Conservation (phyloP, 1,139 yeast genomes). For the Protomyces macrosporus region DNA sequence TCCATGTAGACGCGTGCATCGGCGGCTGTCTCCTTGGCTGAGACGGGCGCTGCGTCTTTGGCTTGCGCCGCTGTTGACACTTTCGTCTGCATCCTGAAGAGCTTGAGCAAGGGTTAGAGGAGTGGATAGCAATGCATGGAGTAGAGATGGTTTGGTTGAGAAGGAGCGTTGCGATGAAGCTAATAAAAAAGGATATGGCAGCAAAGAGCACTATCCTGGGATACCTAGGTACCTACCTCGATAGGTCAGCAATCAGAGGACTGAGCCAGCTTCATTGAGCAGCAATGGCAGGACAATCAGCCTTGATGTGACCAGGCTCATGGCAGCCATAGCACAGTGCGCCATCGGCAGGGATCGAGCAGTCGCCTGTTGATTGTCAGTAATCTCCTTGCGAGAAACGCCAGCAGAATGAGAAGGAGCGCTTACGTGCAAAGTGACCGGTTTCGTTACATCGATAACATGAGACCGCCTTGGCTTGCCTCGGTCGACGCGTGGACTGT, state of each 20-base stretch:
- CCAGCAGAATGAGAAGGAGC: conserved; percentile 43
- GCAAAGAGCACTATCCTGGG: no score
- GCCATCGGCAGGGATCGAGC: conserved; percentile 37
- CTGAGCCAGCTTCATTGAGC: background rate
- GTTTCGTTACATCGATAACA: conserved; percentile 44
- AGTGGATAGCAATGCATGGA: no score
- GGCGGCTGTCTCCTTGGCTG: conserved; percentile 57
- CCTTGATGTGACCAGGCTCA: conserved; percentile 63
- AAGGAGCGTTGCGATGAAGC: no score
- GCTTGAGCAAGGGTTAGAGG: no score
- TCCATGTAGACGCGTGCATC: conserved; percentile 38
- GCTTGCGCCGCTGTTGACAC: no score
- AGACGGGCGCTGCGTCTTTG: no score
- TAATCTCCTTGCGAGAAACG: background rate
- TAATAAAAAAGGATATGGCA: no score
- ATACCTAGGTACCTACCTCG: no score
- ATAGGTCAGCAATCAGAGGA: no score
- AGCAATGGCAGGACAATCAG: conserved; percentile 58
- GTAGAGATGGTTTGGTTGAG: no score
- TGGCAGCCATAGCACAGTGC: conserved; percentile 84
- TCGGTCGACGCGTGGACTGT: no score
- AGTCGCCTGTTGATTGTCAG: background rate
- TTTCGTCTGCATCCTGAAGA: no score
- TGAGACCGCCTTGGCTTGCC: background rate
- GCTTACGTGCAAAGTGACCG: conserved; percentile 87